These are phyloP conservation scores for Catunica adiposa DNA, from an alignment of 2,329 filamentous ascomycete species.

Conservation along the genomic window DNA sequence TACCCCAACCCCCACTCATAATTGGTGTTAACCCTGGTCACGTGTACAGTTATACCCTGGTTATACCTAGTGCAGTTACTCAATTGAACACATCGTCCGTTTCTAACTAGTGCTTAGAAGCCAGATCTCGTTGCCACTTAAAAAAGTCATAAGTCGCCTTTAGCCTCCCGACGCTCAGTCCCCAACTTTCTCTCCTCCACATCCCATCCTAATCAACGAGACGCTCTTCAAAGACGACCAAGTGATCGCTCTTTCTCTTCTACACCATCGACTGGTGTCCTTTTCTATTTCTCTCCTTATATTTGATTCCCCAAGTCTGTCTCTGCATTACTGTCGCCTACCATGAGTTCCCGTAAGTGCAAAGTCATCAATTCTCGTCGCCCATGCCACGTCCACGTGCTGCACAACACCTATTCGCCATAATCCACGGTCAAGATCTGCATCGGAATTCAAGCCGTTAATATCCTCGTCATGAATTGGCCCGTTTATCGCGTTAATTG, in stretches of 20 bases:
- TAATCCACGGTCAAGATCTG: too few species aligned
- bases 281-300: constrained; percentile 20
- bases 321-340: constrained; percentile 22
- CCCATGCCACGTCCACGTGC: not conserved
- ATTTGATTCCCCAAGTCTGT: constrained; percentile 19
- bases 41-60: not conserved
- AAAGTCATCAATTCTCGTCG: constrained; percentile 18
- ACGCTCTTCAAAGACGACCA: constrained; percentile 13
- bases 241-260: constrained; percentile 11
- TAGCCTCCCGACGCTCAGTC: constrained; percentile 16
- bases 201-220: not conserved
- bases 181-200: constrained; percentile 10
- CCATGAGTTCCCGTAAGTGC: constrained; percentile 37
- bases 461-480: too few species aligned
- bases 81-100: constrained; percentile 28
- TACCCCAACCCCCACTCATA: too few species aligned
- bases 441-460: too few species aligned
- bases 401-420: too few species aligned
- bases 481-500: too few species aligned
- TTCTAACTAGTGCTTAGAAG: constrained; percentile 22
- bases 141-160: constrained; percentile 21
- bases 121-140: constrained; percentile 26
- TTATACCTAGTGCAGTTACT: not conserved
- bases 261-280: constrained; percentile 14
- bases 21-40: not conserved